Conservation (phyloP, 2,329 filamentous ascomycete genomes). For the Phyllosticta citribraziliensis region DNA sequence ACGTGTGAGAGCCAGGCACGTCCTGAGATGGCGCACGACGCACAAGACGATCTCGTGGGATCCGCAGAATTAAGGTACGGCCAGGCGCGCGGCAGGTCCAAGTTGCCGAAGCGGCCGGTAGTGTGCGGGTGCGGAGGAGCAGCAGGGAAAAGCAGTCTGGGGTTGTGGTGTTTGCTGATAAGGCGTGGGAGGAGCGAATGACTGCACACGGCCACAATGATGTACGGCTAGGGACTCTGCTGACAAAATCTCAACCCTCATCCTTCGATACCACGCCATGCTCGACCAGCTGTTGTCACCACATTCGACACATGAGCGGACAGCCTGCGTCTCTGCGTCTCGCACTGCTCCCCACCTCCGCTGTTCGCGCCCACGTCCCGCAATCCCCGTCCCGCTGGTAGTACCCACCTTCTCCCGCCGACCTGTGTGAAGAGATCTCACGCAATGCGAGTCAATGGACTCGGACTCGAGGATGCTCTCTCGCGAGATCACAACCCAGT, state of each 20-base stretch:
- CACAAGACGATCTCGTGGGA: not conserved
- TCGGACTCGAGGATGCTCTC: slow-evolving; percentile 15
- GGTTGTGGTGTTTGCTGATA: not conserved
- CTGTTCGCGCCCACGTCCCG: not conserved
- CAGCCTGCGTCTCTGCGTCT: not conserved
- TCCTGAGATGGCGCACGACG: not conserved
- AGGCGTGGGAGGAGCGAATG: not conserved
- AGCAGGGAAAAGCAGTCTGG: not conserved
- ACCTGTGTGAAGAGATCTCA: not conserved
- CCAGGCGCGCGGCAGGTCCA: not conserved
- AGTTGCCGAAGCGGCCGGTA: not conserved
- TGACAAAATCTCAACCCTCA: not conserved
- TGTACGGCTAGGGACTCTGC: not conserved
- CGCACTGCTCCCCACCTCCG: not conserved
- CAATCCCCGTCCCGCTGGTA: not conserved
- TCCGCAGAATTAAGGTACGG: not conserved
- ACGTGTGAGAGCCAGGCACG: not conserved
- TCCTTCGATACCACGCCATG: not conserved
- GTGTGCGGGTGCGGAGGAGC: not conserved
- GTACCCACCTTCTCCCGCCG: not conserved
- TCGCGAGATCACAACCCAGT: not conserved
- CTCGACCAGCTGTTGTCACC: not conserved
- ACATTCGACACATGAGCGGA: not conserved
- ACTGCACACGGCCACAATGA: not conserved
- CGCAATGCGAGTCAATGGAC: slow-evolving; percentile 10